Evolutionary conservation across 2,329 filamentous ascomycete genomes (phyloP).

Genomic region (Cytospora chrysosperma): DNA sequence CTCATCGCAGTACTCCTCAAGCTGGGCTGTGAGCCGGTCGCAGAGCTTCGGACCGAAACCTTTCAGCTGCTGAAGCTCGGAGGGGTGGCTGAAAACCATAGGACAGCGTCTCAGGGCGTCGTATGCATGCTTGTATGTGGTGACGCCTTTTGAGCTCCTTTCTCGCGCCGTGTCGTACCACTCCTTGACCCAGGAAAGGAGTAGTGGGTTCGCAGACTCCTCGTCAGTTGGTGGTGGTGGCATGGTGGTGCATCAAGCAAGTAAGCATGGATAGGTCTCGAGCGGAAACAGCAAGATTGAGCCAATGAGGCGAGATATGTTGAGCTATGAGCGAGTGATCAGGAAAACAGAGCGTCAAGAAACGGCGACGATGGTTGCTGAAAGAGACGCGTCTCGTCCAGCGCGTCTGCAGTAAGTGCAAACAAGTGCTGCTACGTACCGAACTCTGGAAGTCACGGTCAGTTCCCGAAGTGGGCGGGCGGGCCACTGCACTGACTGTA

Average conservation of each 20-base stretch:
- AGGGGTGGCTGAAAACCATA: constrained; percentile 67
- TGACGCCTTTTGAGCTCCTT: constrained; percentile 67
- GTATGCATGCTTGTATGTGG: constrained; percentile 74
- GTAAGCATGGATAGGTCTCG: background rate
- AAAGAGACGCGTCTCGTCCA: constrained; percentile 11
- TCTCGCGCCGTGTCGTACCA: constrained; percentile 71
- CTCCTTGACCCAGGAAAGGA: constrained; percentile 73
- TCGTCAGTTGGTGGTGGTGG: constrained; percentile 28
- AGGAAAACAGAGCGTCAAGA: background rate
- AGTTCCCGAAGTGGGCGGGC: background rate
- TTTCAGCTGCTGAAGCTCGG: constrained; percentile 69
- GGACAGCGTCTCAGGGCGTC: constrained; percentile 75
- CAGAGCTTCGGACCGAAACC: constrained; percentile 73
- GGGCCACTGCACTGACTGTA: too few relatives aligned
- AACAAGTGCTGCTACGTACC: too few relatives aligned
- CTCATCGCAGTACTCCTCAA: constrained; percentile 60
- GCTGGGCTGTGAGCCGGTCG: constrained; percentile 62
- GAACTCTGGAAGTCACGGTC: too few relatives aligned
- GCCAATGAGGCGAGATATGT: background rate
- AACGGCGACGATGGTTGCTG: background rate
- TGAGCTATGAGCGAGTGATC: background rate
- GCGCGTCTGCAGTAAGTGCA: constrained; percentile 3
- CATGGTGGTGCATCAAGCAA: constrained; percentile 13
- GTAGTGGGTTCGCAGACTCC: constrained; percentile 65
- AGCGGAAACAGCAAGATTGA: background rate